Conservation (phyloP, 805 yeast genomes). For the Kuraishia piskuri region DNA sequence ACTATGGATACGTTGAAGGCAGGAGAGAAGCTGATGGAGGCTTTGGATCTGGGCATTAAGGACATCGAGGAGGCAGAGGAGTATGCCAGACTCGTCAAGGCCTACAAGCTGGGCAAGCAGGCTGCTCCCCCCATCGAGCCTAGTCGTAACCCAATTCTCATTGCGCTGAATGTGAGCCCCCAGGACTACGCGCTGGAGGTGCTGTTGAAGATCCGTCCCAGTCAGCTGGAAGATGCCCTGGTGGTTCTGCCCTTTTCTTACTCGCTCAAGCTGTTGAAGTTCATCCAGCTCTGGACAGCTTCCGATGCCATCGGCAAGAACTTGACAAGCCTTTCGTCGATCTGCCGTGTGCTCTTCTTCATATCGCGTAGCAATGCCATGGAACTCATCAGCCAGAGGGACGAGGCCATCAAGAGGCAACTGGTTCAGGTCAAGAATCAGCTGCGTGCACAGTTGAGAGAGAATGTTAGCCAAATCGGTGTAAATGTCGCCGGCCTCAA, state of each 20-base stretch:
- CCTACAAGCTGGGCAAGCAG: slow-evolving; percentile 30
- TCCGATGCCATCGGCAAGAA: slow-evolving; percentile 34
- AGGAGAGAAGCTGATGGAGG: slow-evolving; percentile 89
- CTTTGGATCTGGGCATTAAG: slow-evolving; percentile 70
- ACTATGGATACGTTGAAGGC: slow-evolving; percentile 89
- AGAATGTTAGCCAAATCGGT: slow-evolving; percentile 57
- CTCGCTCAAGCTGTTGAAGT: slow-evolving; percentile 59
- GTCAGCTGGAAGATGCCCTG: slow-evolving; percentile 89
- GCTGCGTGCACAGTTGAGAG: slow-evolving; percentile 47
- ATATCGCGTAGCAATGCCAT: slow-evolving; percentile 64
- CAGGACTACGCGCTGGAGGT: slow-evolving; percentile 73
- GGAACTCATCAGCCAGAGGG: slow-evolving; percentile 68
- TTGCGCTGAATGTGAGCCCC: slow-evolving; percentile 65
- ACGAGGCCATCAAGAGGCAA: slow-evolving; percentile 53
- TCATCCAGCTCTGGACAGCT: slow-evolving; percentile 68
- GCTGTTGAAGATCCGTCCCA: slow-evolving; percentile 59
- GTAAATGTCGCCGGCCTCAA: slow-evolving; percentile 78
- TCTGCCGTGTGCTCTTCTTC: slow-evolving; percentile 72
- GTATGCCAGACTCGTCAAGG: slow-evolving; percentile 32
- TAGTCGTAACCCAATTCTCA: slow-evolving; percentile 58
- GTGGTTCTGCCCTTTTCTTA: slow-evolving; percentile 86
- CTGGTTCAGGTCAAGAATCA: slow-evolving; percentile 54
- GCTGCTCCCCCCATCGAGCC: slow-evolving; percentile 52
- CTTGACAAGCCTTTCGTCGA: slow-evolving; percentile 43
- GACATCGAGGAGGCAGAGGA: slow-evolving; percentile 54